phyloP scores from a whole-genome alignment of 257 asterid species.

The Perilla frutescens region DNA sequence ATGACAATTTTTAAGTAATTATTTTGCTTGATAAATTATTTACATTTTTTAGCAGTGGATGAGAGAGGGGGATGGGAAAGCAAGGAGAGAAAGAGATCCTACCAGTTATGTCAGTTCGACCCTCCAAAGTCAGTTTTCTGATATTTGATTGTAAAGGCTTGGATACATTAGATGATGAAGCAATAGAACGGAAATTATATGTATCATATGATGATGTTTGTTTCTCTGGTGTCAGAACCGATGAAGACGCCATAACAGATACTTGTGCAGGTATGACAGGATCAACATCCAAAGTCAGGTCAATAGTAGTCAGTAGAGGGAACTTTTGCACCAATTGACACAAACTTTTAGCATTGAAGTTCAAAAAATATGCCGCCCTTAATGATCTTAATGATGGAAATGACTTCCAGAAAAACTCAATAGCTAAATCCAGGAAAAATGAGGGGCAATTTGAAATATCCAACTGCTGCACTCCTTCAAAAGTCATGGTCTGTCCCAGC shows the following conservation, averaged over 20 bases:
- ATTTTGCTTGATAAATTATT: not conserved
- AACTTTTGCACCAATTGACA: conserved; percentile 58
- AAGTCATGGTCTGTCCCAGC: conserved; percentile 49
- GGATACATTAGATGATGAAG: conserved; percentile 38
- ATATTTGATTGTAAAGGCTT: conserved; percentile 51
- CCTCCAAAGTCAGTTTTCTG: conserved; percentile 68
- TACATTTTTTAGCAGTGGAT: not conserved
- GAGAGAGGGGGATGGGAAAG: not conserved
- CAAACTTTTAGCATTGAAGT: conserved; percentile 53
- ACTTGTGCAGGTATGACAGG: conserved; percentile 67
- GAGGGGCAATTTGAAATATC: conserved; percentile 83
- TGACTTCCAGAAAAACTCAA: conserved; percentile 64
- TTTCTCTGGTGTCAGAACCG: conserved; percentile 39
- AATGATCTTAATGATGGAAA: conserved; percentile 75
- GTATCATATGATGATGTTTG: conserved; percentile 31
- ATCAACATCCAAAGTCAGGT: conserved; percentile 69
- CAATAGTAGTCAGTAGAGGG: conserved; percentile 60
- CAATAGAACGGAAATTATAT: conserved; percentile 34
- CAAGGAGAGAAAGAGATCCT: conserved; percentile 33
- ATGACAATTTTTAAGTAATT: not conserved
- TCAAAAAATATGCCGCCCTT: conserved; percentile 64
- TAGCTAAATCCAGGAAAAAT: conserved; percentile 60
- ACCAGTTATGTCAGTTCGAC: conserved; percentile 80
- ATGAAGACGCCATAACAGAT: conserved; percentile 53
- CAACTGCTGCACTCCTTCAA: conserved; percentile 75